Conservation (phyloP, 257 asterid genomes). For the Ajuga chamaepitys region DNA sequence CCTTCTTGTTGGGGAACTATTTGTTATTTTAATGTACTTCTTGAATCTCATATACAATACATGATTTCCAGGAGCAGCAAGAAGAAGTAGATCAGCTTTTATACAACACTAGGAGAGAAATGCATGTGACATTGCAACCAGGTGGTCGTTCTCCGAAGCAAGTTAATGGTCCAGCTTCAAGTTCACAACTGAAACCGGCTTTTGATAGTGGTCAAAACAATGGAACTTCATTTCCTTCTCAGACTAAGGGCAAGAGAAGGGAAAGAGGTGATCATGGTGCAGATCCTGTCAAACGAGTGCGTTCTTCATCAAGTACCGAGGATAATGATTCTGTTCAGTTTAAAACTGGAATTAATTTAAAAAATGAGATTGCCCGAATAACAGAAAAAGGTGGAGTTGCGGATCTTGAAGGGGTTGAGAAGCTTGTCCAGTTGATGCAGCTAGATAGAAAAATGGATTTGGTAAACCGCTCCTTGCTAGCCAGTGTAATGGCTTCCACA, state of each 20-base stretch:
- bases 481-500: constrained; percentile 74
- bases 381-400: constrained; percentile 69
- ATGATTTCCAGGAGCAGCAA: constrained; percentile 60
- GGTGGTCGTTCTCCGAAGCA: constrained; percentile 87
- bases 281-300: constrained; percentile 69
- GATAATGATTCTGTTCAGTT: constrained; percentile 41
- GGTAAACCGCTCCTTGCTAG: constrained; percentile 60
- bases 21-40: neutral
- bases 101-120: constrained; percentile 53
- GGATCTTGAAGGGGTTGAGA: constrained; percentile 85
- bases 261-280: constrained; percentile 70
- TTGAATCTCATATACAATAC: neutral
- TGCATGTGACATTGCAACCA: constrained; percentile 68
- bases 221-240: constrained; percentile 53
- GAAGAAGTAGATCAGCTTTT: constrained; percentile 77
- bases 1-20: neutral
- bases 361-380: constrained; percentile 61
- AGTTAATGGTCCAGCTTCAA: constrained; percentile 50
- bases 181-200: constrained; percentile 57
- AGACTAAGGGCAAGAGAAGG: constrained; percentile 79
- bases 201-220: constrained; percentile 58
- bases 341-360: constrained; percentile 47
- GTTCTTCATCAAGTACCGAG: constrained; percentile 42
- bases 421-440: constrained; percentile 75
- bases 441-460: constrained; percentile 64